These are phyloP conservation scores for Ustilago cynodontis DNA, from an alignment of 1,284 basidiomycete species.

Conservation along the genomic window DNA sequence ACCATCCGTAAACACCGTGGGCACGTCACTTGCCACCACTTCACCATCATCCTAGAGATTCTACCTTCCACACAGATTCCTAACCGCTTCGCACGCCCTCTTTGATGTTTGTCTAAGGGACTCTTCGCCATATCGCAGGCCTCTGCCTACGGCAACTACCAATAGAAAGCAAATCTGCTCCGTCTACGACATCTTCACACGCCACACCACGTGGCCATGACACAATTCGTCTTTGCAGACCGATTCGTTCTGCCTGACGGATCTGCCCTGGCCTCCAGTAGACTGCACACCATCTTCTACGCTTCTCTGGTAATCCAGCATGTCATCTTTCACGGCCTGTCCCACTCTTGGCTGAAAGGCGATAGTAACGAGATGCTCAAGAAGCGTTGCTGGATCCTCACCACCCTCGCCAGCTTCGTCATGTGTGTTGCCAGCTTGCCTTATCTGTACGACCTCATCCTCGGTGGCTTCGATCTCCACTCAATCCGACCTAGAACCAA, in stretches of 20 bases:
- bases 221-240: constrained; percentile 48
- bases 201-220: constrained; percentile 33
- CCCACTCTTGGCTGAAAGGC: constrained; percentile 53
- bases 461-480: constrained; percentile 57
- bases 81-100: not conserved
- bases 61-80: not conserved
- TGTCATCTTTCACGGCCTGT: constrained; percentile 57
- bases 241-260: constrained; percentile 39
- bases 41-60: not conserved
- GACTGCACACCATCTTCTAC: constrained; percentile 49
- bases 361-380: constrained; percentile 57
- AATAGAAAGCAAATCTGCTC: not conserved
- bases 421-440: constrained; percentile 62
- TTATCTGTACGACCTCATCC: constrained; percentile 60
- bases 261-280: constrained; percentile 28
- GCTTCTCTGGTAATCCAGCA: constrained; percentile 62
- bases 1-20: not conserved
- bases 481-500: constrained; percentile 50
- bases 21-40: not conserved
- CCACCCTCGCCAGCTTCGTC: constrained; percentile 62
- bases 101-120: not conserved
- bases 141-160: not conserved
- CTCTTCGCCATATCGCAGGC: not conserved
- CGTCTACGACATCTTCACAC: not conserved
- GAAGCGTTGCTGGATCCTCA: constrained; percentile 69